Conservation (phyloP, 2,329 filamentous ascomycete species). For the Niveomyces coronatus region DNA sequence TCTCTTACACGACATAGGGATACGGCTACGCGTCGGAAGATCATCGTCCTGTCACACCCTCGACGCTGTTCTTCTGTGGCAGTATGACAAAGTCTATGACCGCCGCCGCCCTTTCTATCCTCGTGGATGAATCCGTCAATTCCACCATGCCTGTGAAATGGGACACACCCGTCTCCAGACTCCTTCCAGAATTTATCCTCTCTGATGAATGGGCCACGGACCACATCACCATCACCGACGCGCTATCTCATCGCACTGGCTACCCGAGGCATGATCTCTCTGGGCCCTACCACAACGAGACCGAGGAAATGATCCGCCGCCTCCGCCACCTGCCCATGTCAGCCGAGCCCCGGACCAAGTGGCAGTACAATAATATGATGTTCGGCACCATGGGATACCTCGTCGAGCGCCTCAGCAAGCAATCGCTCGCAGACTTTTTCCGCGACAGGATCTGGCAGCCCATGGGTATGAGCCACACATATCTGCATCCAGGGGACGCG, state of each 20-base stretch:
- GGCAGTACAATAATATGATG: slow-evolving; percentile 40
- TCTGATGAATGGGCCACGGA: slow-evolving; percentile 29
- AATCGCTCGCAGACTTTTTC: slow-evolving; percentile 28
- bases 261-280: slow-evolving; percentile 30
- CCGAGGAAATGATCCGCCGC: slow-evolving; percentile 24
- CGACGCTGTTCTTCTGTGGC: slow-evolving; percentile 41
- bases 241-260: slow-evolving; percentile 38
- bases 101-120: slow-evolving; percentile 34
- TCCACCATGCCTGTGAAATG: slow-evolving; percentile 30
- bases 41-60: slow-evolving; percentile 26
- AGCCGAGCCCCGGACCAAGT: slow-evolving; percentile 30
- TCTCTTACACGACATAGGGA: slow-evolving; percentile 22
- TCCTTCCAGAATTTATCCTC: slow-evolving; percentile 37
- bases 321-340: slow-evolving; percentile 34
- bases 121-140: slow-evolving; percentile 33
- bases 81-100: slow-evolving; percentile 45
- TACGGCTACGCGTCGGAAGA: slow-evolving; percentile 29
- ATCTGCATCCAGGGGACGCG: slow-evolving; percentile 17
- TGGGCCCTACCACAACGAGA: slow-evolving; percentile 17
- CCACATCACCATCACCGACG: slow-evolving; percentile 39
- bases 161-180: slow-evolving; percentile 30
- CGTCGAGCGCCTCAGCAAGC: slow-evolving; percentile 26
- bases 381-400: slow-evolving; percentile 31
- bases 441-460: slow-evolving; percentile 29
- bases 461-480: slow-evolving; percentile 32